Evolutionary conservation across 305 asterid genomes (phyloP), one percentile per base, ranked within the genome.

Genomic region (Ilex paraguariensis): DNA sequence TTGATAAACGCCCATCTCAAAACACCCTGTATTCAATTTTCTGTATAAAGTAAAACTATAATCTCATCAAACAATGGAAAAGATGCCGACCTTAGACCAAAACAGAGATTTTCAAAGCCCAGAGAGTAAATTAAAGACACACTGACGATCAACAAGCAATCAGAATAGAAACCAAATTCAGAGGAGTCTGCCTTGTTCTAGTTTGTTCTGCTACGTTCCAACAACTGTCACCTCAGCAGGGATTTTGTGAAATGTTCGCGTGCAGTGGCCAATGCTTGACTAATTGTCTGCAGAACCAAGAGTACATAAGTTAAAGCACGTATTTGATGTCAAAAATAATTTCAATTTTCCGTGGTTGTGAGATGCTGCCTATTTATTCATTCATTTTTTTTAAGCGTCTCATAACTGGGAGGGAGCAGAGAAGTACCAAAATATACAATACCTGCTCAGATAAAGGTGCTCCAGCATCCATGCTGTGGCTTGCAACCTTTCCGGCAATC

Each of bases 371-470:
- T 12, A 6, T 46, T 46, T n/a, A 64, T 16, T n/a, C 0, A 30
- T 36, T 5, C 42, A 36, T 36, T 36, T 36, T 36, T 36, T 8
- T 36, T 8, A 36, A 36, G 13, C 52, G 0, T 46, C 11, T 42
- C 48, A 42, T 42, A 7, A 13, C 15, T 46, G 52, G 4, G 52
- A 46, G 10, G 5, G 17, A 21, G 16, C 49, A 57, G 61, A 28
- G 63, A 31, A 63, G 30, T 11, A 65, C 33, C 31, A 1, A 40
- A 48, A 11, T 39, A 49, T 60, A 40, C 17, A 68, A 45, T 57
- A 88, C 96, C 91, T 84, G 96, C 85, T 88, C 96, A 11, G 96
- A 79, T 31, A 88, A 74, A 51, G 95, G 74, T 31, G 87, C 91
- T 61, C 82, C 86, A 36, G 79, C 61, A 66, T 88, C 95, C 21